Base-by-base conservation (phyloP, 2,329 filamentous ascomycete genomes). In the Penicillium polonicum region DNA sequence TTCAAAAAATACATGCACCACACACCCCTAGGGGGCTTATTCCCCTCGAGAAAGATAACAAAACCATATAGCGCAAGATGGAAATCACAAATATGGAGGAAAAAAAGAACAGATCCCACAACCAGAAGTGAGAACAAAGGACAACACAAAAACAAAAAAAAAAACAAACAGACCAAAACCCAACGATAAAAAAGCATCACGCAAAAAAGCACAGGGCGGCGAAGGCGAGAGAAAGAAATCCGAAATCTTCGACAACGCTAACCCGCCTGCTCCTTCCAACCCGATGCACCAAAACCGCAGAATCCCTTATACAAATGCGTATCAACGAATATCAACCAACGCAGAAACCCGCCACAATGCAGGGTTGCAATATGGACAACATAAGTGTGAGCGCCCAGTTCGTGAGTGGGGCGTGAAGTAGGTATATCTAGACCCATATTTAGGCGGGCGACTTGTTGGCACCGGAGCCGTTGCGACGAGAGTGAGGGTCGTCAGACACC, bases 401-500 rank as follows among this genome's bases (percentile, higher is more conserved):
- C 39, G 39, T 55, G 53, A 44, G 48, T 55, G 51, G 59, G 64
- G 61, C 64, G 57, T 61, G 53, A 52, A 59, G 43, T 65, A 62
- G 60, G 48, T 56, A 62, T 49, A 63, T 50, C 52, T 48, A 53
- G 44, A 38, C 31, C 50, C 35, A 25, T 31, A 48, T 59, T 70
- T 75, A 76, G 21, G 74, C 75, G 46, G 77, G 77, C 52, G 78
- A 79, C 67, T 80, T 79, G 71, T 72, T 78, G 53, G 76, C 69
- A 60, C 75, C 70, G 52, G 75, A 71, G 49, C 78, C 78, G 58
- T 80, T 80, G 53, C 78, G 75, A 46, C 78, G 77, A 56, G 74
- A 70, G 60, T 77, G 76, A 42, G 73, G 60, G 60, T 80, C 79
- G 56, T 80, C 78, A 33, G 70, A 70, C 51, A 88, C 83, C 35